A percentile compares a stretch with the other conserved stretches of the same genome.
Conservation (phyloP, 1,284 basidiomycete species). For the Apiotrichum gracile region DNA sequence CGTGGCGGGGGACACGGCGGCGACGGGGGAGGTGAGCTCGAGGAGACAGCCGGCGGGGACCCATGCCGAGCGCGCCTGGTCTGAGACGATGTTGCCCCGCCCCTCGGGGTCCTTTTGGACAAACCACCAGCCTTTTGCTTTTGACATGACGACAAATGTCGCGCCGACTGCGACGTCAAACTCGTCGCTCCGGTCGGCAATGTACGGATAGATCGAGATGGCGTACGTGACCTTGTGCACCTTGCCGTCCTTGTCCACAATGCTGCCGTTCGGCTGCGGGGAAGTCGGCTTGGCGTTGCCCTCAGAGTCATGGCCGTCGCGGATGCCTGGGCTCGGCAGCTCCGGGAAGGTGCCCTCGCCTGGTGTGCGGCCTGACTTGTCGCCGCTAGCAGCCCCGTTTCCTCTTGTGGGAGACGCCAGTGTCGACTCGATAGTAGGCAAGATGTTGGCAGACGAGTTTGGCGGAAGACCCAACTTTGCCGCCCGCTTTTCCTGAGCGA, state of each 20-base stretch:
- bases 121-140: conserved; percentile 97
- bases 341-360: conserved; percentile 37
- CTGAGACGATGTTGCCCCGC: conserved; percentile 68
- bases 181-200: conserved; percentile 94
- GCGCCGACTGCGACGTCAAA: conserved; percentile 93
- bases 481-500: conserved; percentile 90
- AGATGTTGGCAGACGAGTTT: conserved; percentile 22
- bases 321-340: conserved; percentile 38
- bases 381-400: background rate
- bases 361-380: conserved; percentile 19
- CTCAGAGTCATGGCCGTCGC: conserved; percentile 19
- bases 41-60: conserved; percentile 81
- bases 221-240: conserved; percentile 46
- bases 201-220: conserved; percentile 59
- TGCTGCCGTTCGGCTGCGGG: conserved; percentile 15
- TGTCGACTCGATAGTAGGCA: conserved; percentile 32
- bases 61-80: conserved; percentile 73
- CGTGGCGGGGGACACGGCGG: conserved; percentile 21
- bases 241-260: conserved; percentile 39
- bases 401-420: conserved; percentile 32
- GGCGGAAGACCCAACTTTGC: conserved; percentile 36
- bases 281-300: background rate
- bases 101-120: conserved; percentile 90
- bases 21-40: conserved; percentile 70
- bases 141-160: conserved; percentile 86